Evolutionary conservation across 495 filamentous ascomycete genomes (phyloP).

Genomic region (Friedmanniomyces simplex): DNA sequence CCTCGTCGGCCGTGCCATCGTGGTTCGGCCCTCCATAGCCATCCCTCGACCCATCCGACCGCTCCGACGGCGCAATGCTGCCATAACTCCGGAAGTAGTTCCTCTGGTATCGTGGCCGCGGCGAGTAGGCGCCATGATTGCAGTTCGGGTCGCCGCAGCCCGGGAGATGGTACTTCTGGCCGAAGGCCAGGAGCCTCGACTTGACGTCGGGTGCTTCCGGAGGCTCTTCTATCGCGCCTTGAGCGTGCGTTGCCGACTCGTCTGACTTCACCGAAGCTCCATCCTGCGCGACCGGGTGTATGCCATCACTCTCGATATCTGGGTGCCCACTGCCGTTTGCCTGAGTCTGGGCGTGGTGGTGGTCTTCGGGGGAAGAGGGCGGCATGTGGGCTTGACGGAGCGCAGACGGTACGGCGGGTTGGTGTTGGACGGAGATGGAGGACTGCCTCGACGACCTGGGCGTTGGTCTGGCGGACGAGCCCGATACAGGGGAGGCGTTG

Average conservation of each 20-base stretch:
- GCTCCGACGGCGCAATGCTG: constrained; percentile 24
- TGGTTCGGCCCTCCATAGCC: constrained; percentile 10
- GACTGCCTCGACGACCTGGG: neutral
- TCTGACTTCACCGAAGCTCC: neutral
- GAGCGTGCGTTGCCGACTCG: constrained; percentile 1
- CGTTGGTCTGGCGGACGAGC: neutral
- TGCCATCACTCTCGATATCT: constrained; percentile 2
- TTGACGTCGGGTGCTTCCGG: constrained; percentile 7
- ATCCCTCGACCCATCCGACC: constrained; percentile 24
- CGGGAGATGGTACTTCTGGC: constrained; percentile 28
- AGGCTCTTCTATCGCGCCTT: constrained; percentile 8
- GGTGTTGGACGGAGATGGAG: constrained; percentile 5
- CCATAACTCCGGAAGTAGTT: constrained; percentile 36
- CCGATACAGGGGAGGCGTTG: neutral
- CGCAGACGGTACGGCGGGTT: constrained; percentile 2
- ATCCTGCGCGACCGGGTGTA: neutral
- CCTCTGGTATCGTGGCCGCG: constrained; percentile 43
- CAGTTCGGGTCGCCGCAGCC: constrained; percentile 38
- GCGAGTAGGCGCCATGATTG: constrained; percentile 73
- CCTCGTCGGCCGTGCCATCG: neutral
- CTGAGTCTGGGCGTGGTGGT: too few relatives aligned
- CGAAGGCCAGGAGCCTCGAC: constrained; percentile 22
- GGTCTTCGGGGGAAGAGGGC: constrained; percentile 12
- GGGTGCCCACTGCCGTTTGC: neutral
- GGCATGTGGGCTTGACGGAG: constrained; percentile 12